A percentile compares a stretch with the other conserved stretches of the same genome.
These are phyloP conservation scores for Penicillium palitans DNA, from an alignment of 2,329 filamentous ascomycete species.

Conservation along the genomic window DNA sequence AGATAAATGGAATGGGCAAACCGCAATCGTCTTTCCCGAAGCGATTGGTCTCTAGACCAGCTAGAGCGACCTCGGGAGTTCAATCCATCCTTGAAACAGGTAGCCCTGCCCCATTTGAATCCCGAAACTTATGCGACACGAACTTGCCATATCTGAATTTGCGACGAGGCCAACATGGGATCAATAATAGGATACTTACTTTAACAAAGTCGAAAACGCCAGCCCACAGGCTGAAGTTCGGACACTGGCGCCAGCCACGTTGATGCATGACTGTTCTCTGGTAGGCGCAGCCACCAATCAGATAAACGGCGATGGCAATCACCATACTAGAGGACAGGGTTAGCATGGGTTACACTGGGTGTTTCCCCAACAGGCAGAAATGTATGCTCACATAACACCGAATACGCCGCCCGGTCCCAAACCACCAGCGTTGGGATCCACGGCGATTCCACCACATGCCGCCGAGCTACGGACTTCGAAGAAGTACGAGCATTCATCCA, in stretches of 20 bases:
- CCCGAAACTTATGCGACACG: slow-evolving; percentile 21
- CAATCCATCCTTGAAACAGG: slow-evolving; percentile 41
- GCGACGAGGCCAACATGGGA: slow-evolving; percentile 35
- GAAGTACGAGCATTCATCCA: slow-evolving; percentile 91
- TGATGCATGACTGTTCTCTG: slow-evolving; percentile 93
- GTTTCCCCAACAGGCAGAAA: background rate
- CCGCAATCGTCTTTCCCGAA: slow-evolving; percentile 7
- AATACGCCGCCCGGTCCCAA: slow-evolving; percentile 76
- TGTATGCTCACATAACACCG: slow-evolving; percentile 72
- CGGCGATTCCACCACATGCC: slow-evolving; percentile 73
- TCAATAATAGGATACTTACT: slow-evolving; percentile 59
- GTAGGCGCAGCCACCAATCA: slow-evolving; percentile 91
- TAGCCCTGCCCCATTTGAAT: slow-evolving; percentile 27
- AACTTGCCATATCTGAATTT: slow-evolving; percentile 27
- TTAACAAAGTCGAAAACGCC: slow-evolving; percentile 80
- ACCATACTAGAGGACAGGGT: slow-evolving; percentile 43
- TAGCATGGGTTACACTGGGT: slow-evolving; percentile 12
- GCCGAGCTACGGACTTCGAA: slow-evolving; percentile 87
- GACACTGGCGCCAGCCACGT: slow-evolving; percentile 89
- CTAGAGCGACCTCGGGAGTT: slow-evolving; percentile 22
- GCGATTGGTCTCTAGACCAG: slow-evolving; percentile 23
- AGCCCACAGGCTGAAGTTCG: slow-evolving; percentile 92
- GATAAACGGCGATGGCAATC: slow-evolving; percentile 79
- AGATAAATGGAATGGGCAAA: slow-evolving; percentile 5
- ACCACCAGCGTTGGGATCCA: slow-evolving; percentile 55